These are phyloP conservation scores for Ochromonadaceae sp. DNA, from an alignment of 352 stramenopile genomes.

Conservation along the genomic window DNA sequence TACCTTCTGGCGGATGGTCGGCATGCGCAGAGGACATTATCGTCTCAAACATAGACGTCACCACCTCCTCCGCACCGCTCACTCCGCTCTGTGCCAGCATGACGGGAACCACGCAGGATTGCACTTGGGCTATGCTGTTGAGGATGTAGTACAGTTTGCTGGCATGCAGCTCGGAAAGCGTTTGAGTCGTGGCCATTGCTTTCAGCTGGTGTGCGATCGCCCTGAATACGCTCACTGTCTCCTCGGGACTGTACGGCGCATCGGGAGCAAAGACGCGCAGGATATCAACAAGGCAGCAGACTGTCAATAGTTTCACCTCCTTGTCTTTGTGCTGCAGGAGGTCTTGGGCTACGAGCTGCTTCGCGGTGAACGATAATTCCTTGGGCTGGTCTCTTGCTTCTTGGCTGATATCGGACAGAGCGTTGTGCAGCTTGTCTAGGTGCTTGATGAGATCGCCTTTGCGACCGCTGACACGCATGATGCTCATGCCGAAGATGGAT, in stretches of 20 bases:
- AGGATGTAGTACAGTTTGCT: conserved; percentile 3
- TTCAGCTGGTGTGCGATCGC: conserved; percentile 29
- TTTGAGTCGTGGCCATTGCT: conserved; percentile 19
- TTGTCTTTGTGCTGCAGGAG: conserved; percentile 32
- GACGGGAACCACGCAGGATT: conserved; percentile 33
- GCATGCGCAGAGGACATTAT: not conserved
- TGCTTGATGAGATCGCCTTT: conserved; percentile 11
- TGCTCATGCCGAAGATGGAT: no score
- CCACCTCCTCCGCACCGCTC: conserved; percentile 21
- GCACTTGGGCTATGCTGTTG: conserved; percentile 23
- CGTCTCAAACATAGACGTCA: conserved; percentile 29
- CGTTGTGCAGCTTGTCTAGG: conserved; percentile 18
- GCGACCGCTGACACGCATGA: no score
- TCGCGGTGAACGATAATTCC: conserved; percentile 23
- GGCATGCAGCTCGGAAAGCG: not conserved
- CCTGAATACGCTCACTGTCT: conserved; percentile 30
- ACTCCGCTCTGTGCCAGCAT: conserved; percentile 27
- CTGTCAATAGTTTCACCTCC: conserved; percentile 29
- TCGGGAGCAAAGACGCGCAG: conserved; percentile 38
- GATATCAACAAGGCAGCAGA: conserved; percentile 37
- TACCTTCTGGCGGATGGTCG: conserved; percentile 12
- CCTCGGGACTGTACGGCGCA: conserved; percentile 28
- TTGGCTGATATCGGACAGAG: conserved; percentile 15
- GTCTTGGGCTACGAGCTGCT: conserved; percentile 20
- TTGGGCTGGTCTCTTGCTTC: conserved; percentile 21